These are phyloP conservation scores for Dictyophora rubrovolvata DNA, from an alignment of 768 basidiomycete species.

Conservation along the genomic window DNA sequence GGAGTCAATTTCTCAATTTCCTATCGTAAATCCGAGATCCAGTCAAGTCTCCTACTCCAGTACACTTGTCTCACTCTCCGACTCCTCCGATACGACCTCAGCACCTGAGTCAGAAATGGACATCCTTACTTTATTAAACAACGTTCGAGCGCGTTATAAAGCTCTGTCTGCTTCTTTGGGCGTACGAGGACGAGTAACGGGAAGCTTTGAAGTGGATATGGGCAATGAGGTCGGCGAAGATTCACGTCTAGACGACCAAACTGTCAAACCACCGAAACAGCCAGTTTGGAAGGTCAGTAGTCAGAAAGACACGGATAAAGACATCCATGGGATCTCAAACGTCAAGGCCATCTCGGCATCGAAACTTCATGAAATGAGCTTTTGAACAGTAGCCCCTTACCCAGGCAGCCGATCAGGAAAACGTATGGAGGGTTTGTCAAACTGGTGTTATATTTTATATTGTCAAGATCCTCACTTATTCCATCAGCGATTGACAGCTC, in stretches of 20 bases:
- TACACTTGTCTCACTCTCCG: slow-evolving; percentile 17
- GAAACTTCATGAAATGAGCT: neutral
- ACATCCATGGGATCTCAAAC: neutral
- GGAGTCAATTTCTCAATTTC: slow-evolving; percentile 64
- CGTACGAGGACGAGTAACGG: slow-evolving; percentile 22
- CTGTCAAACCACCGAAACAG: neutral
- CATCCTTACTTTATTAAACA: slow-evolving; percentile 64
- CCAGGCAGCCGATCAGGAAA: neutral
- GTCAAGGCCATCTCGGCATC: neutral
- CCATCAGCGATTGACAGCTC: too few relatives aligned
- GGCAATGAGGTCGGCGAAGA: neutral
- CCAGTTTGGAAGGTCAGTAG: neutral
- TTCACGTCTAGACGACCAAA: neutral
- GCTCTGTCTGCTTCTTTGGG: slow-evolving; percentile 77
- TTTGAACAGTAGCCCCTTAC: neutral
- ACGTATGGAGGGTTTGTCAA: neutral
- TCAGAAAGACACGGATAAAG: neutral
- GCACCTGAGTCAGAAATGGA: slow-evolving; percentile 38
- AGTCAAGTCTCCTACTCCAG: slow-evolving; percentile 19
- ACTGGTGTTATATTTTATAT: too few relatives aligned
- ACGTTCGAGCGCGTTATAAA: slow-evolving; percentile 83
- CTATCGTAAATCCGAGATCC: slow-evolving; percentile 54
- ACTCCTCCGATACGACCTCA: slow-evolving; percentile 8
- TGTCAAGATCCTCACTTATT: too few relatives aligned
- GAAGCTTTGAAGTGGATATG: neutral